Evolutionary conservation across 2,329 filamentous ascomycete genomes (phyloP), one percentile per base, ranked within the genome.

Genomic region (Drechslerella coelobrocha): DNA sequence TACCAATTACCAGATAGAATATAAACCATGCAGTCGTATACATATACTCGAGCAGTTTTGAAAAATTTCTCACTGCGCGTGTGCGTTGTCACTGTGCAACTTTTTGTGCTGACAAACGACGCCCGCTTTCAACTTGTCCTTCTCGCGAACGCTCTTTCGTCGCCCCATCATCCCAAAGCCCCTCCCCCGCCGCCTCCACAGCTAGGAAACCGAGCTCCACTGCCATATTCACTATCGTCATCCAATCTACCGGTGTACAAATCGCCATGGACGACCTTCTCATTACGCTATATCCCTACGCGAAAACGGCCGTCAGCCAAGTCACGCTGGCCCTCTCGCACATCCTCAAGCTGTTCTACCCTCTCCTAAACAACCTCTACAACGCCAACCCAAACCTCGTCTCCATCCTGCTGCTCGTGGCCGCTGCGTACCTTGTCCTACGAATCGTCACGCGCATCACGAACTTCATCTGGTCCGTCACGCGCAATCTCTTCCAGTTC

Each of bases 201-300:
- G n/a, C n/a, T n/a, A n/a, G n/a, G n/a, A n/a, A n/a, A n/a, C n/a
- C n/a, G n/a, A n/a, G n/a, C n/a, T n/a, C n/a, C n/a, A n/a, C n/a
- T n/a, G n/a, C n/a, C n/a, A n/a, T n/a, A n/a, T n/a, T n/a, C n/a
- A n/a, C n/a, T n/a, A n/a, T n/a, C n/a, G n/a, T n/a, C n/a, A n/a
- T n/a, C n/a, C n/a, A n/a, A n/a, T n/a, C n/a, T n/a, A n/a, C n/a
- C n/a, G n/a, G n/a, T n/a, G n/a, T n/a, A n/a, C n/a, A n/a, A n/a
- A n/a, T n/a, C 41, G 59, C 29, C 51, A 69, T 71, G 66, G 66
- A 71, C 47, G 66, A 71, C 27, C 29, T 69, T 31, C 10, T 69
- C 43, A 26, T 57, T 26, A 61, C 43, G 27, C 41, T 48, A 37
- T 63, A 71, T 47, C 59, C 59, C 9, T 63, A 59, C 53, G 47